These are phyloP conservation scores for Thalassiosira mediterranea DNA, from an alignment of 352 stramenopile species.

Conservation along the genomic window DNA sequence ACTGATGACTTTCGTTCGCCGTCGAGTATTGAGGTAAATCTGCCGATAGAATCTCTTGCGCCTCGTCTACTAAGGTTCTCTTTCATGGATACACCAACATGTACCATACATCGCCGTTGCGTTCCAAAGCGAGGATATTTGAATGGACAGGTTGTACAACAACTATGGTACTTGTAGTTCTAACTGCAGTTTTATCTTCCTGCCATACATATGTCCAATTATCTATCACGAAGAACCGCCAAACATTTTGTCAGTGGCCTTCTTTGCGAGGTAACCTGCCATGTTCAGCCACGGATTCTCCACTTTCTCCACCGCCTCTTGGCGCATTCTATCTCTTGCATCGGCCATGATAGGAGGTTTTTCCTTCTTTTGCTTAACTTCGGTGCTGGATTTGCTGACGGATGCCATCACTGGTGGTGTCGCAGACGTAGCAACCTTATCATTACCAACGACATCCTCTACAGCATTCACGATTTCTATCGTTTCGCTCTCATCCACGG, in stretches of 20 bases:
- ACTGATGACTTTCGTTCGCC: too few species aligned
- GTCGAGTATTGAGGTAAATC: too few species aligned
- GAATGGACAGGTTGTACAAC: too few species aligned
- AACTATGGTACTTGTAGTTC: too few species aligned
- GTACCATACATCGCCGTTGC: too few species aligned
- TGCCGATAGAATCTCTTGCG: too few species aligned
- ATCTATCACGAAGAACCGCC: too few species aligned
- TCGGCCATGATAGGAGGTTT: constrained; percentile 27
- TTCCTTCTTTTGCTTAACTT: not conserved
- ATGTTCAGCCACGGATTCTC: constrained; percentile 62
- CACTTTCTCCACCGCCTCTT: constrained; percentile 23
- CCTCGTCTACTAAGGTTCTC: too few species aligned
- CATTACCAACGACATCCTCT: not conserved
- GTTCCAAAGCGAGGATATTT: too few species aligned
- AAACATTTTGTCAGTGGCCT: constrained; percentile 55
- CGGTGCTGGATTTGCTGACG: not conserved
- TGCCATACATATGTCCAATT: too few species aligned
- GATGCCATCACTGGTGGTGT: not conserved
- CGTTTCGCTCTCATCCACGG: not conserved
- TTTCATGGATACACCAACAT: too few species aligned
- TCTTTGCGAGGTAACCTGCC: constrained; percentile 46
- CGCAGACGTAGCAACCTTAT: not conserved
- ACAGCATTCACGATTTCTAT: constrained; percentile 2
- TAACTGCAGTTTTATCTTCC: too few species aligned
- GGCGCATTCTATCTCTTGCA: constrained; percentile 53